Percentiles rank a stretch among this genome's conserved stretches.
Conservation (phyloP, 176 grass and related monocot genomes). For the Oryza brachyantha region DNA sequence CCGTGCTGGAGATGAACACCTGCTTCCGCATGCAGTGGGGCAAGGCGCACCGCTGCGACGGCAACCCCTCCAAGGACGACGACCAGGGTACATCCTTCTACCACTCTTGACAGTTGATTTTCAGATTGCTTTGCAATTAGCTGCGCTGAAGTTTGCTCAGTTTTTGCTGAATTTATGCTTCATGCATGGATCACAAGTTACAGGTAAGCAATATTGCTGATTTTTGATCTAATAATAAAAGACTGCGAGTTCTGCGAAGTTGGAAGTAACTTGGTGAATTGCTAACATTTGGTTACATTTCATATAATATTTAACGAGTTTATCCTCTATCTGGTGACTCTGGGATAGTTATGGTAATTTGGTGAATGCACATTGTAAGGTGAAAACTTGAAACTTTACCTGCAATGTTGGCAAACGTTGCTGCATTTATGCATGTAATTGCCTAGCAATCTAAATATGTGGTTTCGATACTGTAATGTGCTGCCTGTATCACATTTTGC, state of each 20-base stretch:
- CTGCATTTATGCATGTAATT: not conserved
- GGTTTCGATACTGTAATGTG: not conserved
- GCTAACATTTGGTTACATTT: not conserved
- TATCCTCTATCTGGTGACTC: not conserved
- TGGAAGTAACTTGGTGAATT: not conserved
- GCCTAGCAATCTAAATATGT: not conserved
- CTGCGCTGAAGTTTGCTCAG: not conserved
- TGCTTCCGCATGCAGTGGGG: slow-evolving; percentile 96
- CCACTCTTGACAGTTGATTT: not conserved
- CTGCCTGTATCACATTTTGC: not conserved
- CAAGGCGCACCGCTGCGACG: slow-evolving; percentile 78
- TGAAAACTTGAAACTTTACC: not conserved
- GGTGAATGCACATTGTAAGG: not conserved
- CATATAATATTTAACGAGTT: not conserved
- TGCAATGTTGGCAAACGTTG: not conserved
- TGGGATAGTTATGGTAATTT: not conserved
- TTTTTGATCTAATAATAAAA: not conserved
- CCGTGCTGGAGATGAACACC: slow-evolving; percentile 86
- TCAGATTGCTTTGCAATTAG: not conserved
- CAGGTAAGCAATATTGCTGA: not conserved
- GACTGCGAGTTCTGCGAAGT: not conserved
- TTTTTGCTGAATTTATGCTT: not conserved
- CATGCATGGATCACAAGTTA: not conserved
- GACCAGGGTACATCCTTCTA: slow-evolving; percentile 43
- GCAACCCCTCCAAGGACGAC: slow-evolving; percentile 42